Conservation (phyloP, 305 asterid species). For the Rubia tinctorum region DNA sequence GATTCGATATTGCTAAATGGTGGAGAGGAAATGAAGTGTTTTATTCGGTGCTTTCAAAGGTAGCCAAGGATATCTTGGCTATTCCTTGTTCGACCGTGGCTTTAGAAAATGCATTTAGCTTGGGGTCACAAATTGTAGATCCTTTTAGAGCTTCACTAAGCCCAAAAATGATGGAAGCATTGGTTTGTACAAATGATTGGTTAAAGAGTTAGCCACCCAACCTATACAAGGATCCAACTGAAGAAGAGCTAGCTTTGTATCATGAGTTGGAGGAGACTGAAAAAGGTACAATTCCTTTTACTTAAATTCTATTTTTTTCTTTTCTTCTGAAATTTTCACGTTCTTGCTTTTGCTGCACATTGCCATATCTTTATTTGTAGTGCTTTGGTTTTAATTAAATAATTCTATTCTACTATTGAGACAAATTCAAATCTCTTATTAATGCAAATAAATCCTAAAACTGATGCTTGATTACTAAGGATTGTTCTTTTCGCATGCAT, state of each 20-base stretch:
- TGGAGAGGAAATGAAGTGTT: background rate
- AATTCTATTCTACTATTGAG: too few relatives aligned
- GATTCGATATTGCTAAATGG: conserved; percentile 5
- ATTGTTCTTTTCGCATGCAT: too few relatives aligned
- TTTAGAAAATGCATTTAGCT: background rate
- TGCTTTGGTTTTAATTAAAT: too few relatives aligned
- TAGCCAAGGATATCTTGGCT: background rate
- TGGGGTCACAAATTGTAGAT: background rate
- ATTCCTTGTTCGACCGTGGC: background rate
- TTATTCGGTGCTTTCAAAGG: background rate
- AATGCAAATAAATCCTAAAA: too few relatives aligned
- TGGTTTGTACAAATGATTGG: background rate
- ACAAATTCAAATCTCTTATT: too few relatives aligned
- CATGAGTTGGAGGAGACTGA: background rate
- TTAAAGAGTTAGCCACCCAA: background rate
- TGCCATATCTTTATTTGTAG: too few relatives aligned
- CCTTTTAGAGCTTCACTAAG: too few relatives aligned
- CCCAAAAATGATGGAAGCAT: background rate
- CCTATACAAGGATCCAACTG: background rate
- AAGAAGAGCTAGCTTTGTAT: background rate
- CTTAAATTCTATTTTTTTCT: too few relatives aligned
- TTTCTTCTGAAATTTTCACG: too few relatives aligned
- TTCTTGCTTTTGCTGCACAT: too few relatives aligned
- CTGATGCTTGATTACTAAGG: too few relatives aligned
- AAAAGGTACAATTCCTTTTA: background rate